Evolutionary conservation across 768 basidiomycete species (phyloP).

Genomic region (Artomyces pyxidatus): DNA sequence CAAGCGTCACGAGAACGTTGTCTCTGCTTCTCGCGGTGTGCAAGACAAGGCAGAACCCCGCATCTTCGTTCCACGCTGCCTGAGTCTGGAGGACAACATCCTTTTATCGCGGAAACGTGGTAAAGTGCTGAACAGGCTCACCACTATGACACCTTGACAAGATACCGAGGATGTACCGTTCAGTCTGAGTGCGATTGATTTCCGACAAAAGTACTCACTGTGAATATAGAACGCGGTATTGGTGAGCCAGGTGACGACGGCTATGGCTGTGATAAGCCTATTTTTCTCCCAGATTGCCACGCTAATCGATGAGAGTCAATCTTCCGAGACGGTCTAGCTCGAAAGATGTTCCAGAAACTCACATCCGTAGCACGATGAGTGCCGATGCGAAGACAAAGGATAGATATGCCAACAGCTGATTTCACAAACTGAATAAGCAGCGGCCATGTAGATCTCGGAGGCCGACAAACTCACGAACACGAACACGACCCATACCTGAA

Average conservation of each 20-base stretch:
- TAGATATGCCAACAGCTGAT: constrained; percentile 9
- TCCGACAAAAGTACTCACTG: constrained; percentile 7
- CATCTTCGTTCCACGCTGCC: neutral
- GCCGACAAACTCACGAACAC: constrained; percentile 1
- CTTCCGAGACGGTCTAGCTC: neutral
- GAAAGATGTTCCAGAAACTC: neutral
- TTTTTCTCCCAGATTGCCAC: constrained; percentile 10
- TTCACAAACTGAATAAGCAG: neutral
- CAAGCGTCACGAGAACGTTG: constrained; percentile 5
- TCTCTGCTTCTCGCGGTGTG: neutral
- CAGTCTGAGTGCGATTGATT: neutral
- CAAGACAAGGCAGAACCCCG: neutral
- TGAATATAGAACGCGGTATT: constrained; percentile 6
- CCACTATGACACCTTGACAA: neutral
- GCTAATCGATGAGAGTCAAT: neutral
- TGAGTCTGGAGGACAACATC: neutral
- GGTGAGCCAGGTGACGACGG: constrained; percentile 3
- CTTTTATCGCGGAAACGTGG: neutral
- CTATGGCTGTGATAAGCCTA: neutral
- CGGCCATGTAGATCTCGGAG: neutral
- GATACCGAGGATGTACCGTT: neutral
- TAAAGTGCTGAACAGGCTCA: too few species aligned
- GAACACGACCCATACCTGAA: constrained; percentile 1
- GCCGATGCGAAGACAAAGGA: constrained; percentile 11
- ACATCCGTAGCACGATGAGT: constrained; percentile 12